Evolutionary conservation across 495 filamentous ascomycete genomes (phyloP), one percentile per base, ranked within the genome.

Genomic region (Aspergillus sclerotioniger): DNA sequence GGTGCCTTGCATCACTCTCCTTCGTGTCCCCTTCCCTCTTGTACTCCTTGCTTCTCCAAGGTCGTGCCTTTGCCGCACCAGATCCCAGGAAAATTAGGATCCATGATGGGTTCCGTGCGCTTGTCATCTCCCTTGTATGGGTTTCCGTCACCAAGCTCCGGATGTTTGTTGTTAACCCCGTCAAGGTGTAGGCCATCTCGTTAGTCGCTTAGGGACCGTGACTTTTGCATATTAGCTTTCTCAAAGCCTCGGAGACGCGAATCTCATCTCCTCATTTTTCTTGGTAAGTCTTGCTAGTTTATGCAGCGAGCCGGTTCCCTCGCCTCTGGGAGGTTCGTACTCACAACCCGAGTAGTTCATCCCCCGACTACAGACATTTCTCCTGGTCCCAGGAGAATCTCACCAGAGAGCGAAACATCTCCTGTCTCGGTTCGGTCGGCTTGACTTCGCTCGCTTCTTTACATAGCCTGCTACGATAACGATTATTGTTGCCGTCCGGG

Each of bases 151-250:
- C 12, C 17, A 53, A 56, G 46, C 58, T 59, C 50, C 16, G 53
- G 51, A 53, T 67, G 73, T 74, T 74, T 73, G 70, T 76, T 76
- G 61, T 76, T 76, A 68, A 74, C 70, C 59, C 67, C 62, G 53
- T 57, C 59, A 59, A 53, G 48, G 46, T 57, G 58, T 63, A 67
- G 64, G 25, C 51, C 59, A 46, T 65, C 56, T 66, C 52, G 58
- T 63, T 61, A 66, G 65, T 60, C 58, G 41, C 50, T 62, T 60
- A 48, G 53, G 56, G 43, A 49, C 51, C 57, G 56, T 60, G 58
- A 55, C 61, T 62, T 64, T 71, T 62, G 64, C 73, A 73, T 73
- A 74, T 70, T 69, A 71, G 67, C 64, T 60, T 55, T 52, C 58
- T 51, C 8, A 57, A 63, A 62, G 48, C 44, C 54, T 67, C 62